phyloP scores from a whole-genome alignment of 208 protist genomes.

The Leishmania martiniquensis region DNA sequence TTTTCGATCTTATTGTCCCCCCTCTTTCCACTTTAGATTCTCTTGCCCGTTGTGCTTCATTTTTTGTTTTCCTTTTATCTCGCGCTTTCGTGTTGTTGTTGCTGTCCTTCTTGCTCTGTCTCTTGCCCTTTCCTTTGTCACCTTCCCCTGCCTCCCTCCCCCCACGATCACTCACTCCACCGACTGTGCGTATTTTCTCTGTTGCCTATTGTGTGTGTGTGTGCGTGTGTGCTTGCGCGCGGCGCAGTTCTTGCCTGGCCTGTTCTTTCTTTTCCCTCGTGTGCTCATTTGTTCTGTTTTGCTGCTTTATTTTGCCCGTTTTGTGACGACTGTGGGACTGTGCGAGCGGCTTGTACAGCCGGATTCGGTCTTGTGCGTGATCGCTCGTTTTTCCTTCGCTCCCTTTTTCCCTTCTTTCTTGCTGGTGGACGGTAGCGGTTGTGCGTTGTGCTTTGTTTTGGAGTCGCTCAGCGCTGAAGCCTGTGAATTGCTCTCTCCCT shows the following conservation, averaged over 20 bases:
- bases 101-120: not conserved
- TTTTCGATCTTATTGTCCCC: slow-evolving; percentile 1
- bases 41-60: not conserved
- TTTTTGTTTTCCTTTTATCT: not conserved
- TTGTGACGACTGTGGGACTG: not conserved
- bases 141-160: not conserved
- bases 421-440: not conserved
- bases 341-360: not conserved
- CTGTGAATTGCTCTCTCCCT: not conserved
- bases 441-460: not conserved
- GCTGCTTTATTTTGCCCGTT: no score
- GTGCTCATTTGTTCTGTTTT: not conserved
- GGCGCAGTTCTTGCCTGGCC: not conserved
- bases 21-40: not conserved
- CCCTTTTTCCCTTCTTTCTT: not conserved
- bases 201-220: slow-evolving; percentile 1
- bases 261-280: not conserved
- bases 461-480: not conserved
- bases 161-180: slow-evolving; percentile 13
- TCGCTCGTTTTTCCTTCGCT: not conserved
- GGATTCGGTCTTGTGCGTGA: not conserved
- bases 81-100: not conserved
- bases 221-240: not conserved
- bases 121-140: not conserved
- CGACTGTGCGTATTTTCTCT: not conserved